These are phyloP conservation scores for Psilocybe cubensis DNA, from an alignment of 768 basidiomycete genomes.

Conservation along the genomic window DNA sequence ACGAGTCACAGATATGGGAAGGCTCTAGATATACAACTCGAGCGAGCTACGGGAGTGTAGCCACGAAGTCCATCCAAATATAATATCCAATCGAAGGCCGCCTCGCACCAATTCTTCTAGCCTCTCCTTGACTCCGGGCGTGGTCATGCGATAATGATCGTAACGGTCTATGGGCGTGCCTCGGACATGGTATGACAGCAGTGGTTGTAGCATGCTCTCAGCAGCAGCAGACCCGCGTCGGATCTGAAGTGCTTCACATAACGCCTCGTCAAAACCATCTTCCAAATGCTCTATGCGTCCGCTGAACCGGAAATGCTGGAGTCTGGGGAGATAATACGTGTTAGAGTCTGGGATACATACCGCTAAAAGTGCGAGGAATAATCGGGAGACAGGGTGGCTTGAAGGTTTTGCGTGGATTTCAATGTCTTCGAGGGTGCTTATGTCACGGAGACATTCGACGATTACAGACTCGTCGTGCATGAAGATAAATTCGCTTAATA, in stretches of 20 bases:
- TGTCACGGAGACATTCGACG: neutral
- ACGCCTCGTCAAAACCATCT: neutral
- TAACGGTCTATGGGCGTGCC: neutral
- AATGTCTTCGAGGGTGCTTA: neutral
- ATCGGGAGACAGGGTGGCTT: neutral
- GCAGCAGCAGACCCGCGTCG: neutral
- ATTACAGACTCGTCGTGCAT: neutral
- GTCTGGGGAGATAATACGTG: neutral
- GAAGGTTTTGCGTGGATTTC: neutral
- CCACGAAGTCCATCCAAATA: neutral
- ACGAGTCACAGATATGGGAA: neutral
- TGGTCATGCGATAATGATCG: neutral
- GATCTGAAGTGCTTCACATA: neutral
- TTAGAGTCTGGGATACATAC: neutral
- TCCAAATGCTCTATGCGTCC: neutral
- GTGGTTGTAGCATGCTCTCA: neutral
- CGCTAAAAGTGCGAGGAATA: neutral
- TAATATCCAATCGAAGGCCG: neutral
- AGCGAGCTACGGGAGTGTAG: neutral
- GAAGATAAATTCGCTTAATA: neutral
- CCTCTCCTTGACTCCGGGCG: neutral
- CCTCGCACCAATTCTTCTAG: neutral
- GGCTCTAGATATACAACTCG: neutral
- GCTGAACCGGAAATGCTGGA: conserved; percentile 1
- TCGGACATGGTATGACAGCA: neutral